Evolutionary conservation across 805 yeast species (phyloP).

Genomic region (Candida golubevii): DNA sequence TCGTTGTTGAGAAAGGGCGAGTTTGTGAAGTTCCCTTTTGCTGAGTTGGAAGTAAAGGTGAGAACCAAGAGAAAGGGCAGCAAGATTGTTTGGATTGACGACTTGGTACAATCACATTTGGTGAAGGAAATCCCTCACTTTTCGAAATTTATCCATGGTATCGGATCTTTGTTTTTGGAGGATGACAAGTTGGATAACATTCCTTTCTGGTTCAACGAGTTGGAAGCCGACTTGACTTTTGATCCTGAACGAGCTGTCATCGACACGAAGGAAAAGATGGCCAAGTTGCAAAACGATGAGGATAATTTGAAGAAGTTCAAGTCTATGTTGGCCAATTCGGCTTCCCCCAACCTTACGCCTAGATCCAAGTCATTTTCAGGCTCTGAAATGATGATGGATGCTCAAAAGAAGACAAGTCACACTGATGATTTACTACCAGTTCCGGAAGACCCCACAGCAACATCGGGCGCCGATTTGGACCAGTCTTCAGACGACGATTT

Average conservation of each 20-base stretch:
- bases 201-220: constrained; percentile 93
- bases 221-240: constrained; percentile 54
- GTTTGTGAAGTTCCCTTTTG: constrained; percentile 73
- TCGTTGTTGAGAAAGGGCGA: constrained; percentile 82
- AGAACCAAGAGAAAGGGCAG: constrained; percentile 42
- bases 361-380: constrained; percentile 40
- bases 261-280: constrained; percentile 53
- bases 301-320: constrained; percentile 41
- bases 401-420: constrained; percentile 3
- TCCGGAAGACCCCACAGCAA: constrained; percentile 13
- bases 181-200: constrained; percentile 85
- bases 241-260: constrained; percentile 78
- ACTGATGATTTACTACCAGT: constrained; percentile 10
- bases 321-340: constrained; percentile 31
- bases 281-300: constrained; percentile 45
- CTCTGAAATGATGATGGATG: constrained; percentile 20
- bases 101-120: constrained; percentile 67
- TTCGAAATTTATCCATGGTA: constrained; percentile 90
- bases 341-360: constrained; percentile 26
- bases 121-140: constrained; percentile 93
- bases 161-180: constrained; percentile 81
- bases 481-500: constrained; percentile 34
- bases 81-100: constrained; percentile 77
- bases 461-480: constrained; percentile 18
- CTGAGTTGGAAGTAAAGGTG: constrained; percentile 83